Evolutionary conservation across 140 eudicot genomes (phyloP).

Genomic region (Stevia rebaudiana): DNA sequence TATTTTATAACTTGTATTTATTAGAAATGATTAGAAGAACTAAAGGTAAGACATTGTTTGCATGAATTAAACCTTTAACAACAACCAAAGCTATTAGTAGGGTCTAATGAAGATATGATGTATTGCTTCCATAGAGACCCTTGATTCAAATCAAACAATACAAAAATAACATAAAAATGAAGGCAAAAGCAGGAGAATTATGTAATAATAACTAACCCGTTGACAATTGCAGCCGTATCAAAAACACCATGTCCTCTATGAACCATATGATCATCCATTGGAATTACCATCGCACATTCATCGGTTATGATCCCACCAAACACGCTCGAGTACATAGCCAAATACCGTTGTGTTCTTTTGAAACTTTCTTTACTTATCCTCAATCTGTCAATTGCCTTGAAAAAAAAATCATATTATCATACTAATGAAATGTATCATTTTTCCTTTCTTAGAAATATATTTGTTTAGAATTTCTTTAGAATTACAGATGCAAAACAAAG

Average conservation of each 20-base stretch:
- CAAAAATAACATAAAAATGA: not conserved
- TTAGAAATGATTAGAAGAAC: not conserved
- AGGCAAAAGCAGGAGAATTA: not conserved
- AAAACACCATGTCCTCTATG: slow-evolving; percentile 97
- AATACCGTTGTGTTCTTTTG: slow-evolving; percentile 50
- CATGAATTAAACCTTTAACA: too few relatives aligned
- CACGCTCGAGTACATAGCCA: slow-evolving; percentile 90
- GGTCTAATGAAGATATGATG: too few relatives aligned
- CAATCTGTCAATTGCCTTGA: slow-evolving; percentile 62
- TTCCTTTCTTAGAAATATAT: not conserved
- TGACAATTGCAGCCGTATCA: slow-evolving; percentile 75
- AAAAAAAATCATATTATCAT: not conserved
- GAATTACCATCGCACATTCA: slow-evolving; percentile 80
- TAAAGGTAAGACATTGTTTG: too few relatives aligned
- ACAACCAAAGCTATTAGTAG: too few relatives aligned
- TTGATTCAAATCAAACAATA: too few relatives aligned
- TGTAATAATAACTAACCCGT: slow-evolving; percentile 50
- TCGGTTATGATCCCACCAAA: slow-evolving; percentile 80
- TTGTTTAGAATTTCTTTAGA: not conserved
- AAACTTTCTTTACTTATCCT: slow-evolving; percentile 41
- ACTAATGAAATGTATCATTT: not conserved
- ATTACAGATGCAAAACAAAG: not conserved
- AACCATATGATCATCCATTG: slow-evolving; percentile 95
- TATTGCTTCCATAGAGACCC: too few relatives aligned
- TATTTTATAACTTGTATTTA: not conserved